Evolutionary conservation across 2,329 filamentous ascomycete species (phyloP).

Genomic region (Colletotrichum lindemuthianum): DNA sequence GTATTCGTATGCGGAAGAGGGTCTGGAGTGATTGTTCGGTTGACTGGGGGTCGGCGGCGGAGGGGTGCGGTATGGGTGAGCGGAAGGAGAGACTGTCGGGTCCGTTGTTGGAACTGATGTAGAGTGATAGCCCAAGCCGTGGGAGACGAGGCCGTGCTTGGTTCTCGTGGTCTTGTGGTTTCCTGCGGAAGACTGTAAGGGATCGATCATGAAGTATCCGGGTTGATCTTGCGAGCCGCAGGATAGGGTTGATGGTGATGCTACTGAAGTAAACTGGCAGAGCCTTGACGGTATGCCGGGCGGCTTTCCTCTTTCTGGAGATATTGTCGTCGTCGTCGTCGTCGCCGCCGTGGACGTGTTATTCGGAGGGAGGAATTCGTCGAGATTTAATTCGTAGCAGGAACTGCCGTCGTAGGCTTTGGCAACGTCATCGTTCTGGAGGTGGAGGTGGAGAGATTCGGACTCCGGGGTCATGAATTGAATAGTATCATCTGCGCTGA

Average conservation of each 20-base stretch:
- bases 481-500: background rate
- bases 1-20: background rate
- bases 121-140: no score
- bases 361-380: background rate
- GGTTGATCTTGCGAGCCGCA: no score
- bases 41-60: background rate
- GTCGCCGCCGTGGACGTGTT: background rate
- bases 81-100: no score
- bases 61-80: background rate
- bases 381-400: conserved; percentile 11
- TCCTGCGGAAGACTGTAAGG: no score
- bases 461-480: background rate
- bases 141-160: no score
- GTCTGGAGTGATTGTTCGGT: background rate
- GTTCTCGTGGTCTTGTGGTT: no score
- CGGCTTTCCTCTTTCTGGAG: no score
- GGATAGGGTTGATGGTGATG: no score
- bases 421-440: background rate
- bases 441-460: background rate
- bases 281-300: no score
- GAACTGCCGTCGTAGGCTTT: background rate
- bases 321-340: background rate
- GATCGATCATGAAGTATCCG: no score
- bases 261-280: no score
- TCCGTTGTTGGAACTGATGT: no score